A percentile compares a stretch with the other conserved stretches of the same genome.
phyloP scores from a whole-genome alignment of 768 basidiomycete species.

The Cubamyces lactineus region DNA sequence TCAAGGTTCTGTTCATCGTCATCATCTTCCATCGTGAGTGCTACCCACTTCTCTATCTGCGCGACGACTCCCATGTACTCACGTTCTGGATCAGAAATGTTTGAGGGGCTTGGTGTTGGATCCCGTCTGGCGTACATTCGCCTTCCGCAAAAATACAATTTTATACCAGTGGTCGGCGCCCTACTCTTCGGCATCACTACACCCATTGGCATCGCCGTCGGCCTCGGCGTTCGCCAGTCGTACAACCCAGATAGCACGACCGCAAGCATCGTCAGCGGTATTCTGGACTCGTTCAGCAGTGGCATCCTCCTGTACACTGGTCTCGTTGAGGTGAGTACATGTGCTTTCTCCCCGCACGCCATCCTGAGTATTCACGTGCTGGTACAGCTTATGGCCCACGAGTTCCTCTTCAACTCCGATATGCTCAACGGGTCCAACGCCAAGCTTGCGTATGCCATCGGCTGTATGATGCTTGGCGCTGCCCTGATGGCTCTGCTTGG shows the following conservation, averaged over 20 bases:
- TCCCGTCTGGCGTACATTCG: slow-evolving; percentile 82
- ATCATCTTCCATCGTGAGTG: slow-evolving; percentile 88
- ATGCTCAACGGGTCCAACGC: slow-evolving; percentile 73
- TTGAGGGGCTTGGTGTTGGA: slow-evolving; percentile 93
- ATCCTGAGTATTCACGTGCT: background rate
- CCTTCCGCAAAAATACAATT: slow-evolving; percentile 56
- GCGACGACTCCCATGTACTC: background rate
- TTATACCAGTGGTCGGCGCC: slow-evolving; percentile 62
- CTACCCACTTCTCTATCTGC: background rate
- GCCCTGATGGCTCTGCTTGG: slow-evolving; percentile 92
- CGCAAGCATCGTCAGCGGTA: slow-evolving; percentile 81
- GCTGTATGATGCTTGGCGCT: slow-evolving; percentile 81
- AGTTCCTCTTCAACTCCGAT: slow-evolving; percentile 88
- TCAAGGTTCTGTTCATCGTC: slow-evolving; percentile 88
- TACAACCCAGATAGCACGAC: slow-evolving; percentile 83
- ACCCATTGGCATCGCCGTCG: slow-evolving; percentile 82
- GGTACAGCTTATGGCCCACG: slow-evolving; percentile 86
- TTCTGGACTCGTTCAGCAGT: slow-evolving; percentile 82
- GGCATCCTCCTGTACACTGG: slow-evolving; percentile 91
- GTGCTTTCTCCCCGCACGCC: background rate
- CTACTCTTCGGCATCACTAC: slow-evolving; percentile 76
- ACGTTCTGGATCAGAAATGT: slow-evolving; percentile 64
- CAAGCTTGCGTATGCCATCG: slow-evolving; percentile 71
- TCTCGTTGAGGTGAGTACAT: slow-evolving; percentile 67
- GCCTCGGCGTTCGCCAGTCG: slow-evolving; percentile 70